Base-by-base conservation (phyloP, 768 basidiomycete genomes). In the Antrodiella citrinella region DNA sequence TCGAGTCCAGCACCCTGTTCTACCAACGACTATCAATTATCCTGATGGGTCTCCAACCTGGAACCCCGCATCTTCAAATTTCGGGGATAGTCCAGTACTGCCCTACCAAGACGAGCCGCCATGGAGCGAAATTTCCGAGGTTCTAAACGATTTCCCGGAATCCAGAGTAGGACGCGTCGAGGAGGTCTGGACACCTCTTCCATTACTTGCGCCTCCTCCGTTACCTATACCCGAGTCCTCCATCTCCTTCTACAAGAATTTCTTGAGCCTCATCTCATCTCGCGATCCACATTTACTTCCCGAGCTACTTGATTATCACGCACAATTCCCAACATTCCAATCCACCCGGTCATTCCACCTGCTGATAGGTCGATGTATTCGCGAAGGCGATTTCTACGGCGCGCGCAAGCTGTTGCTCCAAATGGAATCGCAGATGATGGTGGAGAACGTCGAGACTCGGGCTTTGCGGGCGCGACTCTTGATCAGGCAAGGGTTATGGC, bases 381-480 rank as follows among this genome's bases (percentile, higher is more conserved):
- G 76, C 21, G 69, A 72, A 51, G 68, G 72, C 3, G 69, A 71
- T 40, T 78, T 74, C 52, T 73, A 75, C 3, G 71, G 68, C 1
- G 77, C 72, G 10, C 59, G 55, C 23, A 63, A 65, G 44, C 65
- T 88, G 43, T 62, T 86, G 15, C 43, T 49, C 9, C 62, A 63
- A 38, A 84, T 86, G 78, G 63, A 65, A 19, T 54, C 58, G 22
- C 72, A 71, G 23, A 58, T 63, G 4, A 57, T 84, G 2, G 59
- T 57, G 3, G 65, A 62, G 26, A 73, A 83, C 60, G 50, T 73
- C 44, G 77, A 82, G 57, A 84, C 85, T 1, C 68, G 71, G 62
- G 75, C 76, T 63, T 63, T 86, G 35, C 68, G 70, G 50, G 72
- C 77, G 53, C 76, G 86, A 18, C 77, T 72, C 68, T 63, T 82